Percentiles rank a stretch among this genome's conserved stretches.
Conservation (phyloP, 1,284 basidiomycete species). For the Mrakiaceae sp. region DNA sequence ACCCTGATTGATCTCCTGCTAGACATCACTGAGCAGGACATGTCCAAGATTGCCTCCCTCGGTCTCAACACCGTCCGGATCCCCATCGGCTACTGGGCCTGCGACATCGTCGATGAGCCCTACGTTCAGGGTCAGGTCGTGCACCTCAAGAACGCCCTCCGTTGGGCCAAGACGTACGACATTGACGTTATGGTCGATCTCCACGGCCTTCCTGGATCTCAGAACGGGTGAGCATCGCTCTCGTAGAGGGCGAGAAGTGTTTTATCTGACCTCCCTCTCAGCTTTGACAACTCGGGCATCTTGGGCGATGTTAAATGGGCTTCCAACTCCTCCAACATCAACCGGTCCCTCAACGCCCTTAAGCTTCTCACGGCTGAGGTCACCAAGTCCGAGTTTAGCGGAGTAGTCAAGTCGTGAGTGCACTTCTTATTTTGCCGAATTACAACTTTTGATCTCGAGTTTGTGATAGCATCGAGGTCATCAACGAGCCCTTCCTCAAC, state of each 20-base stretch:
- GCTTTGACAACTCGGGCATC: conserved; percentile 40
- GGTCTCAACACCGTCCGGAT: conserved; percentile 33
- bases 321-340: conserved; percentile 27
- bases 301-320: conserved; percentile 25
- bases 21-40: conserved; percentile 33
- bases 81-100: conserved; percentile 31
- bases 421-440: not conserved
- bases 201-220: conserved; percentile 27
- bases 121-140: conserved; percentile 25
- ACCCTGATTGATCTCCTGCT: not conserved
- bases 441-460: conserved; percentile 11
- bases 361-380: conserved; percentile 40
- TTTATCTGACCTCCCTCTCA: conserved; percentile 16
- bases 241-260: not conserved
- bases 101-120: conserved; percentile 5
- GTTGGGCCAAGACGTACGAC: conserved; percentile 27
- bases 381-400: conserved; percentile 24
- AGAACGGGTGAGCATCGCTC: not conserved
- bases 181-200: conserved; percentile 33
- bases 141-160: conserved; percentile 25
- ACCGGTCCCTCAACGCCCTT: conserved; percentile 27
- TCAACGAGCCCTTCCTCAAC: conserved; percentile 30
- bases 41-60: conserved; percentile 28
- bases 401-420: conserved; percentile 27
- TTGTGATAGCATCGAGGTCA: conserved; percentile 44